Conservation (phyloP, 208 protist genomes). For the Polymyxa betae region DNA sequence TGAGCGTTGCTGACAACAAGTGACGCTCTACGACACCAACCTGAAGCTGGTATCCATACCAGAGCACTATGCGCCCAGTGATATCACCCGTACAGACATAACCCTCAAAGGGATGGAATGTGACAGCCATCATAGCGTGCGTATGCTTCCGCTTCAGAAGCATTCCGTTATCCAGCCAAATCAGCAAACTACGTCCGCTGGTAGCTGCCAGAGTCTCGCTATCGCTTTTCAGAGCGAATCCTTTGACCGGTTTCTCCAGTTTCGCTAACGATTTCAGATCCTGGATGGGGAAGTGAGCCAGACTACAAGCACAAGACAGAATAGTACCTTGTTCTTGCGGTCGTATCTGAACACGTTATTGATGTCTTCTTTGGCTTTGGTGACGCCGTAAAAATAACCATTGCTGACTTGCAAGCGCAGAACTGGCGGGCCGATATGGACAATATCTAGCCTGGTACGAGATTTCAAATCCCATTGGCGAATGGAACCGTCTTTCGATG, state of each 20-base stretch:
- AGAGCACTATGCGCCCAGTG: neutral
- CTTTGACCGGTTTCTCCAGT: neutral
- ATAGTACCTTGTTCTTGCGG: neutral
- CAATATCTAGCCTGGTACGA: neutral
- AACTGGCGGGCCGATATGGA: neutral
- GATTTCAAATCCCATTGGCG: neutral
- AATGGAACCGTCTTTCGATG: neutral
- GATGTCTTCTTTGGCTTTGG: neutral
- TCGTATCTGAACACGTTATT: neutral
- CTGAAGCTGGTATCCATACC: neutral
- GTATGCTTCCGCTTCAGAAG: neutral
- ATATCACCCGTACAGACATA: constrained; percentile 12
- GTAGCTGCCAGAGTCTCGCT: neutral
- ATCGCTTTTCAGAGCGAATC: neutral
- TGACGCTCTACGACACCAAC: neutral
- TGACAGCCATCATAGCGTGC: neutral
- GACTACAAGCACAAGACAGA: neutral
- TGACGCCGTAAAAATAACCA: neutral
- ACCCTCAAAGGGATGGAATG: neutral
- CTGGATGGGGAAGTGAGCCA: too few relatives aligned
- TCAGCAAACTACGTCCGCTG: neutral
- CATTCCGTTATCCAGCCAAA: neutral
- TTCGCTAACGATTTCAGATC: too few relatives aligned
- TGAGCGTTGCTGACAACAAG: neutral
- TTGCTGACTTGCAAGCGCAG: neutral